phyloP scores from a whole-genome alignment of 1,284 basidiomycete species.

The Gymnopus androsaceus region DNA sequence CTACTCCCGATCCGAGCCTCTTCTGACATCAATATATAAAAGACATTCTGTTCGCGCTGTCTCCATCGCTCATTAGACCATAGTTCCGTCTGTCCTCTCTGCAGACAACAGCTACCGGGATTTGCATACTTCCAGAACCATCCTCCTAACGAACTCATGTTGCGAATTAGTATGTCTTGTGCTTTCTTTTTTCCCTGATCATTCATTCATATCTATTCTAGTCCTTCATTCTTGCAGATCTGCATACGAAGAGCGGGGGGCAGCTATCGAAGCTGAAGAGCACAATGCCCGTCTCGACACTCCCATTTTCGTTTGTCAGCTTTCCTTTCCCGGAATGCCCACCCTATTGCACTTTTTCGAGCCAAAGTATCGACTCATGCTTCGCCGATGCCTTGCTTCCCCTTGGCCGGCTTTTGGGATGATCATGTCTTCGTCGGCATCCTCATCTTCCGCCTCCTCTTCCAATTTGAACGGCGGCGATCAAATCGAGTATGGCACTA shows the following conservation, averaged over 20 bases:
- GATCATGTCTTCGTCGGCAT: conserved; percentile 56
- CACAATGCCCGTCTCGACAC: conserved; percentile 79
- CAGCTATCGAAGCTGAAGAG: conserved; percentile 72
- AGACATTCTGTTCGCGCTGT: conserved; percentile 92
- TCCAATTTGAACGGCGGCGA: conserved; percentile 37
- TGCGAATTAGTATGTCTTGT: conserved; percentile 64
- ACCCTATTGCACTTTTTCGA: conserved; percentile 92
- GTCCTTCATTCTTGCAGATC: conserved; percentile 67
- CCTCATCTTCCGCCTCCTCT: conserved; percentile 26
- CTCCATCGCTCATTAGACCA: conserved; percentile 90
- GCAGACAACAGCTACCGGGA: conserved; percentile 74
- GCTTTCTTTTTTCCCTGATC: conserved; percentile 8
- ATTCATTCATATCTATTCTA: conserved; percentile 27
- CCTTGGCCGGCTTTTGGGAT: conserved; percentile 84
- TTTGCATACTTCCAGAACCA: conserved; percentile 84
- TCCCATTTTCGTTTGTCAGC: conserved; percentile 88
- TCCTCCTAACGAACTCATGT: conserved; percentile 66
- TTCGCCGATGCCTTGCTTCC: conserved; percentile 84
- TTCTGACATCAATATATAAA: conserved; percentile 20
- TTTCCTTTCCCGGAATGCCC: conserved; percentile 89
- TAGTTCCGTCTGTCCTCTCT: conserved; percentile 80
- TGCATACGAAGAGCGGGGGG: conserved; percentile 49
- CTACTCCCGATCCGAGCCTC: conserved; percentile 9
- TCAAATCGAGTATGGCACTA: conserved; percentile 86
- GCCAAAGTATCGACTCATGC: conserved; percentile 89